Evolutionary conservation across 169 alveolate species (phyloP).

Genomic region (Theileria equi): DNA sequence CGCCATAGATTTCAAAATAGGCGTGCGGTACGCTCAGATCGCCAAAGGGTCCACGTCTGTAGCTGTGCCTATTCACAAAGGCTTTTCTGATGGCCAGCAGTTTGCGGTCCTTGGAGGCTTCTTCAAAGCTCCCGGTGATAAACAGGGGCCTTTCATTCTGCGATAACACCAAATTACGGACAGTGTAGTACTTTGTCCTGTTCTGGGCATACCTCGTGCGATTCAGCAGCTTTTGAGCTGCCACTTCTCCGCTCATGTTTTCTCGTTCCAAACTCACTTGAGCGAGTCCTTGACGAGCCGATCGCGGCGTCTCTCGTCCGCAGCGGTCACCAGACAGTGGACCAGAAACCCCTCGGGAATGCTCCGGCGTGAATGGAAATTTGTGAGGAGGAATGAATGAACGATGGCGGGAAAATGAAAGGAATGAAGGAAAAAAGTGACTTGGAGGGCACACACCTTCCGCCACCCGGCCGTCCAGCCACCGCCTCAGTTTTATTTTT

Average conservation of each 20-base stretch:
- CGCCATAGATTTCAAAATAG: slow-evolving; percentile 39
- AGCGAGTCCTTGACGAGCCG: too few relatives aligned
- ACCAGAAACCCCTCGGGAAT: too few relatives aligned
- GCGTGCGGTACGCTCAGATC: slow-evolving; percentile 46
- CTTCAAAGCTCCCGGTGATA: slow-evolving; percentile 23
- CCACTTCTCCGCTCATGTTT: slow-evolving; percentile 1
- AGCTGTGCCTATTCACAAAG: slow-evolving; percentile 2
- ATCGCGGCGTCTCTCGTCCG: too few relatives aligned
- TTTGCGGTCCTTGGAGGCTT: slow-evolving; percentile 1
- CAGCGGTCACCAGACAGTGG: too few relatives aligned
- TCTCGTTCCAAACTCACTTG: too few relatives aligned
- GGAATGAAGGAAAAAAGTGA: too few relatives aligned
- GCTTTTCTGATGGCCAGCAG: slow-evolving; percentile 31
- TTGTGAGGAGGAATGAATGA: too few relatives aligned
- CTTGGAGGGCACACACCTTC: too few relatives aligned
- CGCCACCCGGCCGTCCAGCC: too few relatives aligned
- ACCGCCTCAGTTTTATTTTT: too few relatives aligned
- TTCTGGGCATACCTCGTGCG: slow-evolving; percentile 53
- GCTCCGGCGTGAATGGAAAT: too few relatives aligned
- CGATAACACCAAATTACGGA: slow-evolving; percentile 10
- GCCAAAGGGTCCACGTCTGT: slow-evolving; percentile 47
- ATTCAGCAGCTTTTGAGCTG: slow-evolving; percentile 8
- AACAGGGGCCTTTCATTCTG: slow-evolving; percentile 11
- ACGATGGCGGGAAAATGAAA: too few relatives aligned
- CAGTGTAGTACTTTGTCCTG: slow-evolving; percentile 44